Evolutionary conservation across 129 eudicot species (phyloP), one percentile per base, ranked within the genome.

Genomic region (Flaveria linearis): DNA sequence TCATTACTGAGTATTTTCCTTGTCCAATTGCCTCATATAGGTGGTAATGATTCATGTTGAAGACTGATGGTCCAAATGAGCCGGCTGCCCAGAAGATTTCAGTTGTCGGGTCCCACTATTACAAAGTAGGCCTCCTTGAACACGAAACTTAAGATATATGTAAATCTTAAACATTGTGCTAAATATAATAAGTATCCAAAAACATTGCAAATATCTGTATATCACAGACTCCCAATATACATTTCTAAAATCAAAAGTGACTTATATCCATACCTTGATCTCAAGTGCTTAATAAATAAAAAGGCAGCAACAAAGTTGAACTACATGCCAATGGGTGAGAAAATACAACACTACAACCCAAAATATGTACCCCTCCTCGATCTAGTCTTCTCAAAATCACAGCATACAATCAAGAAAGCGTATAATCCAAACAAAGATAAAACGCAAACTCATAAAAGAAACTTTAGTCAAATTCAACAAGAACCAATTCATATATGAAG

Each of bases 11-110:
- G 86, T 90, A 82, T 79, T 93, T 90, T 23, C 97, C 98, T 14
- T 84, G 89, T 73, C 98, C 98, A n/a, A 93, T 88, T 23, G 92
- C 96, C 75, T 88, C 97, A 41, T 86, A 93, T 41, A 93, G 81
- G 80, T 93, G 98, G 82, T 88, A 93, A 18, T 90, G 87, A 85
- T 93, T 84, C 98, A 93, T 93, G 39, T 5, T 68, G 74, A 43
- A 20, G 52, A 57, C 15, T 46, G 51, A 33, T 47, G 46, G 16
- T 23, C 25, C 49, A 8, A 13, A 47, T 15, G 58, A 52, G 23
- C 58, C 10, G 9, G 58, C 58, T 52, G 22, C n/a, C 30, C 15
- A 0, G 13, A 8, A 13, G 30, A 61, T 12, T 61, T 61, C 67
- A 61, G 42, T 26, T 10, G 67, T 18, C 18, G 0, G 67, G 42